A percentile compares a stretch with the other conserved stretches of the same genome.
Evolutionary conservation across 345 rosid genomes (phyloP).

Genomic region (Arabis alpina): DNA sequence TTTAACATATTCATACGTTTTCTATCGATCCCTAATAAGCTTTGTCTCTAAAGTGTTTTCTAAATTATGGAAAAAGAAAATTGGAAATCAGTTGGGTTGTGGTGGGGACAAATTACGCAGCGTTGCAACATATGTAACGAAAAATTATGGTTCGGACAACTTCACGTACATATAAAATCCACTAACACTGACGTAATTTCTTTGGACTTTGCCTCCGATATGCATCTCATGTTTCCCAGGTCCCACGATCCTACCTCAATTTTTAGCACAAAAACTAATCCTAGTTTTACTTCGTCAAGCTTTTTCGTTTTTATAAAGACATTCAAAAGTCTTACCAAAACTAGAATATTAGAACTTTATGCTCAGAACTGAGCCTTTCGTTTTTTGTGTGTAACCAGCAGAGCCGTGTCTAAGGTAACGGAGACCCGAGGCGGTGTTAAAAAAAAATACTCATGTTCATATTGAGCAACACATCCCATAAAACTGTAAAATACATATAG

Average conservation of each 20-base stretch:
- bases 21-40: too few relatives aligned
- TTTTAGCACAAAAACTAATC: slow-evolving; percentile 7
- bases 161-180: slow-evolving; percentile 41
- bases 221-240: slow-evolving; percentile 26
- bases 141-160: slow-evolving; percentile 36
- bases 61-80: not conserved
- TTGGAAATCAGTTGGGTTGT: slow-evolving; percentile 4
- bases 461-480: too few relatives aligned
- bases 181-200: slow-evolving; percentile 38
- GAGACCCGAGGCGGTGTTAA: too few relatives aligned
- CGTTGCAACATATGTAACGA: slow-evolving; percentile 25
- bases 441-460: too few relatives aligned
- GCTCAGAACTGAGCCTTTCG: not conserved
- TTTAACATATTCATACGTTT: too few relatives aligned
- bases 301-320: not conserved
- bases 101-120: slow-evolving; percentile 22
- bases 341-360: not conserved
- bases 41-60: not conserved
- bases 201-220: slow-evolving; percentile 42
- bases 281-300: too few relatives aligned
- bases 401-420: too few relatives aligned
- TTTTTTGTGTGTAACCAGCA: too few relatives aligned
- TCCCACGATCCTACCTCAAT: slow-evolving; percentile 28
- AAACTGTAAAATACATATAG: too few relatives aligned
- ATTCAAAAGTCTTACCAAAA: not conserved